Base-by-base conservation (phyloP, 2,329 filamentous ascomycete genomes). In the Blastomyces percursus region DNA sequence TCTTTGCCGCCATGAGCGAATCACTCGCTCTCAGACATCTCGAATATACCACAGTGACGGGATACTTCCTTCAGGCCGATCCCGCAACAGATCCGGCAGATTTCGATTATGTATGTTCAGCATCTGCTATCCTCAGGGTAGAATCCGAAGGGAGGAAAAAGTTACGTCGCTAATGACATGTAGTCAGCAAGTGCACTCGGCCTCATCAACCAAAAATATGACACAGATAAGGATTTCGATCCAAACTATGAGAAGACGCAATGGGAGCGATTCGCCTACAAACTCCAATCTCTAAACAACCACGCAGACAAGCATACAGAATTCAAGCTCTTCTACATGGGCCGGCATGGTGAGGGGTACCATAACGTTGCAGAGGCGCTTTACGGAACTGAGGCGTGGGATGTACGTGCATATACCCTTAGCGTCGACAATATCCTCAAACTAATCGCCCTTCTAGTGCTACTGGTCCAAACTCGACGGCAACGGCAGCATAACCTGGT, bases 381-480 rank as follows among this genome's bases (percentile, higher is more conserved):
- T 64, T 86, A 85, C 65, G 84, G 84, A 38, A 85, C 81, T 0
- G 76, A 79, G 16, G 77, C 78, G 2, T 86, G 84, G 84, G 82
- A 87, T 72, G 81, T 82, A 74, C 59, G 76, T 73, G 32, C 51
- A 40, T 40, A 30, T 21, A 38, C 24, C n/a, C 30, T 19, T 19
- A 32, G 38, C 38, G 16, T 27, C 16, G 2, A 21, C 27, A 14
- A 27, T 8, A 48, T 6, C 2, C 42, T 14, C 3, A 40, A 50
- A 48, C 51, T 62, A 9, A 50, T 54, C 27, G 30, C 30, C 16
- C 16, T 42, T 16, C 56, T 60, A 81, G 74, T 81, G 79, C 69
- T 82, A 86, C 74, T 86, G 82, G 81, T 80, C 81, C 19, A 78
- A 82, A 65, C 79, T 79, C 12, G 79, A 84, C 54, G 84, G 84